Conservation (phyloP, 805 yeast species). For the Brettanomyces nanus region DNA sequence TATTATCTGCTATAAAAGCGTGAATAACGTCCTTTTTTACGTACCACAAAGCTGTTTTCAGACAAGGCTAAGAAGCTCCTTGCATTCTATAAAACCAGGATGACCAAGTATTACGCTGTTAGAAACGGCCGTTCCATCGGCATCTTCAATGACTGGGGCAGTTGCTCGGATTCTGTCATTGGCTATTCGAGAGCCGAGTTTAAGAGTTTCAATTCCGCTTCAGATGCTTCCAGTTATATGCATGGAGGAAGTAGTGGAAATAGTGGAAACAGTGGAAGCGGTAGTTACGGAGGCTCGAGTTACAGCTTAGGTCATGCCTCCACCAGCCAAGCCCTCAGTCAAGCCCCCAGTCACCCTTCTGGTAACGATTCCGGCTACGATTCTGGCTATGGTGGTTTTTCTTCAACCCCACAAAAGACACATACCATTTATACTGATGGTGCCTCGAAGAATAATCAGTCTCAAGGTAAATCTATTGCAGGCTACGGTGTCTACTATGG, state of each 20-base stretch:
- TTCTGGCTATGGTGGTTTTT: neutral
- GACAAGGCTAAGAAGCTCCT: too few species aligned
- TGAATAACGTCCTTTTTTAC: too few species aligned
- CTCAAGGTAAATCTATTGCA: slow-evolving; percentile 4
- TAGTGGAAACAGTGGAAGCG: neutral
- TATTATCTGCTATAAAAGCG: too few species aligned
- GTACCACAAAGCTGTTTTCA: too few species aligned
- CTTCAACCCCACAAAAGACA: slow-evolving; percentile 1
- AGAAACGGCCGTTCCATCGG: slow-evolving; percentile 47
- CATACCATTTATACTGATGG: slow-evolving; percentile 66
- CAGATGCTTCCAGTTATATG: slow-evolving; percentile 36
- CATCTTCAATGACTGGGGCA: slow-evolving; percentile 52
- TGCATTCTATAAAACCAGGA: too few species aligned
- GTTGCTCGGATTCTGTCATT: slow-evolving; percentile 40
- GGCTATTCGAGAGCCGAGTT: slow-evolving; percentile 51
- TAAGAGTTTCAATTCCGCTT: slow-evolving; percentile 42
- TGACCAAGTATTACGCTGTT: slow-evolving; percentile 40
- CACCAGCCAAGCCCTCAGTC: neutral
- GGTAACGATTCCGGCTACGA: neutral
- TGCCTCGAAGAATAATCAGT: slow-evolving; percentile 57
- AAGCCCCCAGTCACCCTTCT: neutral
- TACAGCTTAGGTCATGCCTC: neutral
- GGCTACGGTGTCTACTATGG: slow-evolving; percentile 81
- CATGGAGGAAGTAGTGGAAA: neutral
- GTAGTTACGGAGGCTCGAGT: neutral